Percentiles rank a stretch among this genome's conserved stretches.
phyloP scores from a whole-genome alignment of 2,329 filamentous ascomycete genomes.

The Hysterium pulicare region DNA sequence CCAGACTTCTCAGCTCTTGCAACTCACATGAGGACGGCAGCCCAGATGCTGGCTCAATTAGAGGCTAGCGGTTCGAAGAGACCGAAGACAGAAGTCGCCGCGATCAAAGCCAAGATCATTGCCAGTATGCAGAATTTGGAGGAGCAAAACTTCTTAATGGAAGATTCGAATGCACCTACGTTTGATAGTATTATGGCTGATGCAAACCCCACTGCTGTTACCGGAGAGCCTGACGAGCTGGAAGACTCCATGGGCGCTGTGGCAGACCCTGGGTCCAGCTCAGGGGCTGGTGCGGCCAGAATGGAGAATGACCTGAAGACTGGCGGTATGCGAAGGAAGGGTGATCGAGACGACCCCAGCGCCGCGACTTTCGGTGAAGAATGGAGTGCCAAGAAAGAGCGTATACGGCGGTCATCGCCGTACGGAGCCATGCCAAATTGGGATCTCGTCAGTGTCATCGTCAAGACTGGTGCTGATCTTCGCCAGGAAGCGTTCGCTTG shows the following conservation, averaged over 20 bases:
- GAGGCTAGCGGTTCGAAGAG: conserved; percentile 77
- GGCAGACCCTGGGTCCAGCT: conserved; percentile 51
- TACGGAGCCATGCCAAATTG: conserved; percentile 90
- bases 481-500: conserved; percentile 84
- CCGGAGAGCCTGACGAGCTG: conserved; percentile 50
- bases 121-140: conserved; percentile 86
- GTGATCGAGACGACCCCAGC: conserved; percentile 80
- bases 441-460: conserved; percentile 82
- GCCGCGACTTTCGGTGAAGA: conserved; percentile 84
- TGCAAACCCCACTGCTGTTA: conserved; percentile 54
- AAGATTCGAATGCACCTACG: conserved; percentile 65
- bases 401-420: conserved; percentile 76
- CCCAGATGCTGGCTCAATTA: conserved; percentile 81
- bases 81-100: conserved; percentile 74
- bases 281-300: conserved; percentile 71
- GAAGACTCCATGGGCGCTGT: conserved; percentile 52
- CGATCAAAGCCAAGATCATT: conserved; percentile 82
- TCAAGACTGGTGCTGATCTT: conserved; percentile 80
- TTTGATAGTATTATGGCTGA: conserved; percentile 82
- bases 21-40: conserved; percentile 83
- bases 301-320: conserved; percentile 92
- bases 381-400: conserved; percentile 80
- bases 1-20: conserved; percentile 79
- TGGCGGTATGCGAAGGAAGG: conserved; percentile 74
- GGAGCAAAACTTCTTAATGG: conserved; percentile 76